Conservation (phyloP, 2,329 filamentous ascomycete species). For the Fonsecaea multimorphosa region DNA sequence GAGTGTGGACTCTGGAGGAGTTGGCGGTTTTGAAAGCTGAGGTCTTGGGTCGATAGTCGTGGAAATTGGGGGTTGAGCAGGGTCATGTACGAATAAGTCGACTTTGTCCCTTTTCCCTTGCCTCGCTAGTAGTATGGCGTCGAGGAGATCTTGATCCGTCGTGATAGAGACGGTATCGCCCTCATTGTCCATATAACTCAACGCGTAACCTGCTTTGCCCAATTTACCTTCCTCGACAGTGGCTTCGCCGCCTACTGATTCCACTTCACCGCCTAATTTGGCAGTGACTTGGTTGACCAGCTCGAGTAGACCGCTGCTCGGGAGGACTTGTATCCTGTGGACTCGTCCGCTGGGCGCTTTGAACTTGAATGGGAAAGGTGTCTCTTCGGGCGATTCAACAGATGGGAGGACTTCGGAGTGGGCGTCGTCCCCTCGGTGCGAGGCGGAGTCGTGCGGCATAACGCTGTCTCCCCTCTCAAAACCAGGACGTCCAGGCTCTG, state of each 20-base stretch:
- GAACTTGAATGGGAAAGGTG: slow-evolving; percentile 91
- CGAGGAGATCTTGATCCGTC: slow-evolving; percentile 88
- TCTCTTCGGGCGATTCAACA: slow-evolving; percentile 66
- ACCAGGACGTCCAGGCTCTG: slow-evolving; percentile 68
- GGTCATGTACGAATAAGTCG: slow-evolving; percentile 94
- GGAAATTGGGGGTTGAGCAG: slow-evolving; percentile 81
- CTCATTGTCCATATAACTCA: slow-evolving; percentile 96
- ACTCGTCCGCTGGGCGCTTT: slow-evolving; percentile 95
- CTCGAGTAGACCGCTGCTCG: slow-evolving; percentile 78
- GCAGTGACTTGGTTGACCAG: slow-evolving; percentile 77
- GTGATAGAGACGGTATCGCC: slow-evolving; percentile 97
- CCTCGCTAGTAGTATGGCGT: slow-evolving; percentile 84
- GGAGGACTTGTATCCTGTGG: slow-evolving; percentile 84
- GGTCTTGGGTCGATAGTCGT: slow-evolving; percentile 67
- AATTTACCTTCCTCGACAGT: slow-evolving; percentile 79
- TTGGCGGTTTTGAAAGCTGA: slow-evolving; percentile 55
- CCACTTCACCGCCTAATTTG: slow-evolving; percentile 84
- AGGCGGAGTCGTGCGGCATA: slow-evolving; percentile 91
- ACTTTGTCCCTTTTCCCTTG: slow-evolving; percentile 85
- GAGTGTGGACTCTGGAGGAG: slow-evolving; percentile 59
- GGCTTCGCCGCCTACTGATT: slow-evolving; percentile 81
- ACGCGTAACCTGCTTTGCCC: slow-evolving; percentile 77
- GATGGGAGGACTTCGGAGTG: slow-evolving; percentile 64
- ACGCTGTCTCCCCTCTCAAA: slow-evolving; percentile 81
- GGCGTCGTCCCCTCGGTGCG: slow-evolving; percentile 82